Conservation (phyloP, 257 asterid species). For the Nicotiana attenuata region DNA sequence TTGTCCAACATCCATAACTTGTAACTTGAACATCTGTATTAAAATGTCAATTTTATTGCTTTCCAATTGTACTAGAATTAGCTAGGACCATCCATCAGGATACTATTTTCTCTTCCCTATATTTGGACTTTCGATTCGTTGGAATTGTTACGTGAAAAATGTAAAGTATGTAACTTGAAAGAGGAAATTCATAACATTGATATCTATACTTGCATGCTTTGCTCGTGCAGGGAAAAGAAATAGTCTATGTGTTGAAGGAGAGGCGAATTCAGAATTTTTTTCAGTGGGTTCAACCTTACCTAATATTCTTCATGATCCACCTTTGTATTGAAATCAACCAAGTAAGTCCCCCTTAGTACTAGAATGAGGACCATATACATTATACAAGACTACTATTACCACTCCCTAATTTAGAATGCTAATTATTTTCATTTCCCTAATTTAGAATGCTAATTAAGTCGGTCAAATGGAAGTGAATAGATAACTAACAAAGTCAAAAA, state of each 20-base stretch:
- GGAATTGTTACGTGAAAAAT: not conserved
- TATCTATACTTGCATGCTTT: not conserved
- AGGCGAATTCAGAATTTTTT: too few species aligned
- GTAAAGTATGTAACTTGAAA: not conserved
- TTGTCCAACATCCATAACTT: constrained; percentile 3
- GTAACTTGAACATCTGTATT: not conserved
- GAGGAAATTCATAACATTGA: not conserved
- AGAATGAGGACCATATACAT: not conserved
- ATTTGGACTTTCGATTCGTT: not conserved
- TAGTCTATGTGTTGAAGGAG: too few species aligned
- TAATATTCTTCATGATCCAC: too few species aligned
- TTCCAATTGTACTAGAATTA: not conserved
- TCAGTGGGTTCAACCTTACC: too few species aligned
- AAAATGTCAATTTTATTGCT: not conserved
- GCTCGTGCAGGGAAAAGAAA: not conserved
- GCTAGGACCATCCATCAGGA: constrained; percentile 4
- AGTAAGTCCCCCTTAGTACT: not conserved
- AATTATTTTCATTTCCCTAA: not conserved
- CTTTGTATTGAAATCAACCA: not conserved
- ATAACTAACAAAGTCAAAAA: not conserved
- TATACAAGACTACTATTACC: not conserved
- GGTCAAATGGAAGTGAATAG: not conserved
- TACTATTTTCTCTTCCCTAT: not conserved
- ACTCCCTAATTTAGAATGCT: not conserved
- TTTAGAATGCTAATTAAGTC: not conserved